Percentiles rank a stretch among this genome's conserved stretches.
phyloP scores from a whole-genome alignment of 2,329 filamentous ascomycete genomes.

The Botrytis aclada region DNA sequence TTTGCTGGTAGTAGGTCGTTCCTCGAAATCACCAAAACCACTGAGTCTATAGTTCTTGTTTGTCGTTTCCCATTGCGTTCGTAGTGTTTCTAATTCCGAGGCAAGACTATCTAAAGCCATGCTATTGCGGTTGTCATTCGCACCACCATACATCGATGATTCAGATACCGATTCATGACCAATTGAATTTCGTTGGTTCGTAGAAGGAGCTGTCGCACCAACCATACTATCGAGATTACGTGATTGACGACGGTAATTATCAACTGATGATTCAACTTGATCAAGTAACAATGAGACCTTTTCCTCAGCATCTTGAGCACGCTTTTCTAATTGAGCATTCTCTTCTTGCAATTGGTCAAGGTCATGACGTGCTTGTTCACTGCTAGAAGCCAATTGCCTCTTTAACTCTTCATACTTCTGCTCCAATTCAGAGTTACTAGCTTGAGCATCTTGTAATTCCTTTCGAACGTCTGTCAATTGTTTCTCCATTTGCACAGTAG shows the following conservation, averaged over 20 bases:
- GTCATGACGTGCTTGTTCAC: conserved; percentile 59
- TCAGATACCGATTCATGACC: conserved; percentile 58
- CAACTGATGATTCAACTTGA: conserved; percentile 90
- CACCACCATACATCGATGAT: conserved; percentile 47
- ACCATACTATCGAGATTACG: conserved; percentile 53
- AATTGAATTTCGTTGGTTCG: conserved; percentile 40
- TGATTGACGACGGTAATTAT: conserved; percentile 83
- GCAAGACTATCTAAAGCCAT: conserved; percentile 86
- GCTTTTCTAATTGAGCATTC: conserved; percentile 75
- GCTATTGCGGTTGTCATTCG: conserved; percentile 52
- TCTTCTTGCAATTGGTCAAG: conserved; percentile 80
- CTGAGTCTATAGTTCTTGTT: conserved; percentile 93
- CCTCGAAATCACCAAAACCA: conserved; percentile 76
- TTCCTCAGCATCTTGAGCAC: conserved; percentile 84
- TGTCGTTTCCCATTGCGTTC: conserved; percentile 91
- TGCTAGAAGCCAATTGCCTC: conserved; percentile 54
- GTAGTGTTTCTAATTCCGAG: conserved; percentile 84
- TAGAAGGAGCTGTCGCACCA: conserved; percentile 38
- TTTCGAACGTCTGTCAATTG: conserved; percentile 66
- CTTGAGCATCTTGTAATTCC: conserved; percentile 64
- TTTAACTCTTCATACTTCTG: conserved; percentile 52
- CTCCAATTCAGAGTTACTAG: conserved; percentile 67
- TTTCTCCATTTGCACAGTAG: conserved; percentile 65
- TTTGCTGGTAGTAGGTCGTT: conserved; percentile 37
- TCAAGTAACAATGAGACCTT: conserved; percentile 91